A percentile compares a stretch with the other conserved stretches of the same genome.
Conservation (phyloP, 2,329 filamentous ascomycete species). For the Cladosporium sp. region DNA sequence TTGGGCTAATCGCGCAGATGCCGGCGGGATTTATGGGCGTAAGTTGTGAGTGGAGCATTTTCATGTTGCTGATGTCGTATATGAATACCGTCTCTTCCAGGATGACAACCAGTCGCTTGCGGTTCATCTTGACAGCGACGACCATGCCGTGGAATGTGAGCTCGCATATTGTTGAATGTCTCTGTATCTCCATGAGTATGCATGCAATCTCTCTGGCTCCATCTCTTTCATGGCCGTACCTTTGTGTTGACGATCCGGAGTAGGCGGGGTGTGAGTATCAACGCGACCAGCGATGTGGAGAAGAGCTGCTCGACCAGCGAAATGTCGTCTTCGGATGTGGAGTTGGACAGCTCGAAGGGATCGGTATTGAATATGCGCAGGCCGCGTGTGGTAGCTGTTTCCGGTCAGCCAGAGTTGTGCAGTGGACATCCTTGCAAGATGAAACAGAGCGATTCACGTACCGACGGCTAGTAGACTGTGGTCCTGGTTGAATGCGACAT, state of each 20-base stretch:
- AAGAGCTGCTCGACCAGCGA: constrained; percentile 98
- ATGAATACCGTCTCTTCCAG: constrained; percentile 96
- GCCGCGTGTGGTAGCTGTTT: constrained; percentile 80
- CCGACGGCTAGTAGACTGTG: constrained; percentile 95
- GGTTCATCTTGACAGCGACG: constrained; percentile 87
- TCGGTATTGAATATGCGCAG: constrained; percentile 97
- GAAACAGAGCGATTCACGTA: constrained; percentile 47
- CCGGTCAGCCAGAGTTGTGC: constrained; percentile 15
- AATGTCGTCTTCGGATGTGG: constrained; percentile 86
- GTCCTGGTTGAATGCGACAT: constrained; percentile 99
- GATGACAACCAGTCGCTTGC: constrained; percentile 89
- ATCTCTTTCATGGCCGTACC: constrained; percentile 53
- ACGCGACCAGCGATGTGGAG: constrained; percentile 91
- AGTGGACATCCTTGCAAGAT: not conserved
- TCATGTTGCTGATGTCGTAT: constrained; percentile 99
- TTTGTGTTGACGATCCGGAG: constrained; percentile 98
- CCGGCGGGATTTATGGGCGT: constrained; percentile 88
- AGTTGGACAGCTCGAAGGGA: constrained; percentile 92
- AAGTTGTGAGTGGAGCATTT: constrained; percentile 84
- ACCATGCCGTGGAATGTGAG: constrained; percentile 98
- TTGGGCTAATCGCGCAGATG: constrained; percentile 88
- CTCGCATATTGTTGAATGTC: constrained; percentile 89
- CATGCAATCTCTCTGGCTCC: not conserved
- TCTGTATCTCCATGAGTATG: constrained; percentile 43
- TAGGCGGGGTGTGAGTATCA: constrained; percentile 87